phyloP scores from a whole-genome alignment of 768 basidiomycete genomes.

The Rhizopogon vinicolor region DNA sequence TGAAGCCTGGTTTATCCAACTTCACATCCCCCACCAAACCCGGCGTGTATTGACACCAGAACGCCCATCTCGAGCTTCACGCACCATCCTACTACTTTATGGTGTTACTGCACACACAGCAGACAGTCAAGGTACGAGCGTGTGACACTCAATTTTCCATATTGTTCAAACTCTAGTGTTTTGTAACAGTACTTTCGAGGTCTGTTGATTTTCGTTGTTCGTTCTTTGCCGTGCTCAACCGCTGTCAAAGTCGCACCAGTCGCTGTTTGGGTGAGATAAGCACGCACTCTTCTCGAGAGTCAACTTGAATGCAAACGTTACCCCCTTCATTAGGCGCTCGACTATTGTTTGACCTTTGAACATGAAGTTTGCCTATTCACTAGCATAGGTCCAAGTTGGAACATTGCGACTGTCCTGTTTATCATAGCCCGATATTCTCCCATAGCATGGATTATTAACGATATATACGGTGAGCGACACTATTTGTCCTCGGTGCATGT shows the following conservation, averaged over 20 bases:
- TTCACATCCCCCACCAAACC: too few relatives aligned
- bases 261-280: constrained; percentile 1
- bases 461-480: constrained; percentile 2
- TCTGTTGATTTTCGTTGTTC: background rate
- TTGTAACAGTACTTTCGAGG: constrained; percentile 3
- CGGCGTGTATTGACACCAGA: too few relatives aligned
- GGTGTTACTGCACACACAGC: too few relatives aligned
- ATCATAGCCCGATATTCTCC: constrained; percentile 5
- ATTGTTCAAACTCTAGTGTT: background rate
- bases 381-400: background rate
- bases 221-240: background rate
- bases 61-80: too few relatives aligned
- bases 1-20: too few relatives aligned
- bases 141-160: too few relatives aligned
- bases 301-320: background rate
- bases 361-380: constrained; percentile 3
- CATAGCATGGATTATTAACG: background rate
- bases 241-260: background rate
- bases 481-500: background rate
- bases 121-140: too few relatives aligned
- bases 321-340: background rate
- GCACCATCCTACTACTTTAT: too few relatives aligned
- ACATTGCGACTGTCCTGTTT: constrained; percentile 4
- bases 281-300: background rate
- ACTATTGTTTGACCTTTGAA: constrained; percentile 4